Evolutionary conservation across 2,329 filamentous ascomycete species (phyloP).

Genomic region (Venturia oleaginea): DNA sequence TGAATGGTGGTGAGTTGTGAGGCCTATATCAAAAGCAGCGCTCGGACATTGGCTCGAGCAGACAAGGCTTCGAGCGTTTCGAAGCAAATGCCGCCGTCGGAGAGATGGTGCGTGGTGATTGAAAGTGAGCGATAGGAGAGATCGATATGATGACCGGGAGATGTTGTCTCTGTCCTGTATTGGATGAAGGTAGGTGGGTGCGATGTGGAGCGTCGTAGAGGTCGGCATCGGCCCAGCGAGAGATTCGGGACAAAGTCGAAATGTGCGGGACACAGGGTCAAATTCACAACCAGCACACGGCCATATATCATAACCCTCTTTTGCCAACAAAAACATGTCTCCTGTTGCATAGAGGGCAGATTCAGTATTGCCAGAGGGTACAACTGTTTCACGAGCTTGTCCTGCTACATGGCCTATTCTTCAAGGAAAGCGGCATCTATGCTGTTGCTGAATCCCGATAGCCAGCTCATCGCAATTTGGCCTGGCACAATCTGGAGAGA

Average conservation of each 20-base stretch:
- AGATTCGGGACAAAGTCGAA: background rate
- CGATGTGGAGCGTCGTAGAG: background rate
- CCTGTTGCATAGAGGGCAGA: no score
- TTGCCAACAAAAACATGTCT: background rate
- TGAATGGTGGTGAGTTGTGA: background rate
- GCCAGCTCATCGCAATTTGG: no score
- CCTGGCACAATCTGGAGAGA: no score
- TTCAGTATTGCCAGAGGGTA: no score
- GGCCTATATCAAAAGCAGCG: conserved; percentile 6
- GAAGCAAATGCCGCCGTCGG: conserved; percentile 3
- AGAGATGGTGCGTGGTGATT: background rate
- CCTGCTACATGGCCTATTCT: background rate
- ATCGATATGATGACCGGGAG: background rate
- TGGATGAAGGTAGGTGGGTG: background rate
- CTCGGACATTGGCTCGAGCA: conserved; percentile 8
- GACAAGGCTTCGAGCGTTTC: background rate
- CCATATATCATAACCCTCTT: background rate
- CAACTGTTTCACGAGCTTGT: background rate
- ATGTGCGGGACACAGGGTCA: background rate
- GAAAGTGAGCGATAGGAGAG: background rate
- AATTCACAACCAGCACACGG: background rate
- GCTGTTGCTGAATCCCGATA: background rate
- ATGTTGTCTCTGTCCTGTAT: background rate
- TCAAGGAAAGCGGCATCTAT: background rate
- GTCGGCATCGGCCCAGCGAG: background rate